Percentiles rank a stretch among this genome's conserved stretches.
Evolutionary conservation across 176 grass and related monocot genomes (phyloP).

Genomic region (Phoenix roebelenii): DNA sequence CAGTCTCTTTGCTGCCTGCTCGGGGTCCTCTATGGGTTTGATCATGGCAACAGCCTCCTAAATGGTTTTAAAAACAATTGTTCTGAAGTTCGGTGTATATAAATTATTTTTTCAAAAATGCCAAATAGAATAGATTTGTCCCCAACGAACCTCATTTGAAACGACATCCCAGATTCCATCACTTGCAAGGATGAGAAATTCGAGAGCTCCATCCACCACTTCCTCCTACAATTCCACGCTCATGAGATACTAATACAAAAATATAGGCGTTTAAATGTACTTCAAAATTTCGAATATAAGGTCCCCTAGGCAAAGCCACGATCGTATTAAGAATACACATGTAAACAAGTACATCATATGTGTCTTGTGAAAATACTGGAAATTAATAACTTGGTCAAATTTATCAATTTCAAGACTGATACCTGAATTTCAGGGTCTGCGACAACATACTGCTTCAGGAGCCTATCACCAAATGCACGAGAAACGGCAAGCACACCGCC

Average conservation of each 20-base stretch:
- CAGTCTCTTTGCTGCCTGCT: constrained; percentile 68
- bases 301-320: neutral
- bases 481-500: constrained; percentile 85
- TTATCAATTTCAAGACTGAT: neutral
- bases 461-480: constrained; percentile 80
- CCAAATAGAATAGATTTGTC: too few relatives aligned
- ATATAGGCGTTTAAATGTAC: too few relatives aligned
- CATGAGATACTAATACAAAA: neutral
- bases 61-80: neutral
- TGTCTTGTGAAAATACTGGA: too few relatives aligned
- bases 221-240: constrained; percentile 43
- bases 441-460: constrained; percentile 86
- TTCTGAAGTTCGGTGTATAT: too few relatives aligned
- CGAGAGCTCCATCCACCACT: constrained; percentile 57
- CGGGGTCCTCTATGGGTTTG: constrained; percentile 48
- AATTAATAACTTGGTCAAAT: too few relatives aligned
- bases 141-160: constrained; percentile 46
- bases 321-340: neutral
- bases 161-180: constrained; percentile 91
- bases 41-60: constrained; percentile 83
- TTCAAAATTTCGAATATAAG: neutral
- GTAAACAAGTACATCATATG: too few relatives aligned
- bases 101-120: too few relatives aligned
- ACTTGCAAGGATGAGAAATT: constrained; percentile 89
- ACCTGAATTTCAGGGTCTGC: constrained; percentile 92